Base-by-base conservation (phyloP, 1,284 basidiomycete genomes). In the Ustanciosporium gigantosporum region DNA sequence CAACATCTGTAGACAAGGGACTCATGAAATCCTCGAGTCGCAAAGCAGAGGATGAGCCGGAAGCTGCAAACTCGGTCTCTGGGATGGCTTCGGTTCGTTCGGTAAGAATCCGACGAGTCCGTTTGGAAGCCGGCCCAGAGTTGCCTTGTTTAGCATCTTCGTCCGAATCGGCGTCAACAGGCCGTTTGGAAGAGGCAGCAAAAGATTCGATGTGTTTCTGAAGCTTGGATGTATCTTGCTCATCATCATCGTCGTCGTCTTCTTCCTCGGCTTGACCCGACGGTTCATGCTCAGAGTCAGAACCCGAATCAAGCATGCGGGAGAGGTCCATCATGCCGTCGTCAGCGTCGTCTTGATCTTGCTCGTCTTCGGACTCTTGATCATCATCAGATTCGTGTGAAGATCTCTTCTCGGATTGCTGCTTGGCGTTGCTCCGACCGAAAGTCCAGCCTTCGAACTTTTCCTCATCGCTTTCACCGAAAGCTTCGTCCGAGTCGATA, bases 51-150 rank as follows among this genome's bases (percentile, higher is more conserved):
- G 55, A 53, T 22, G 55, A 40, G 31, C 56, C 41, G 15, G 42
- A 34, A 8, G 56, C 49, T 23, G 80, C 80, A 21, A 81, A 81
- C 35, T 76, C 69, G 32, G 73, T 86, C 78, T 91, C 89, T 23
- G 82, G 82, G 3, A 88, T 87, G 23, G 84, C 85, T 73, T 89
- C 87, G 2, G 86, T 88, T 32, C 82, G 82, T 68, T 92, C 90
- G 47, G 84, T 81, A 27, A 89, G 73, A 2, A 87, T 74, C 14
- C 86, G 83, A 31, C 86, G 84, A 72, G 88, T 88, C 47, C 83
- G 68, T 48, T 70, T 57, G 34, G 57, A 13, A 11, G 52, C 43
- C 19, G 53, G 48, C 11, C 50, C 42, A 32, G 35, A 41, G 2
- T 53, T 55, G 17, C 42, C 49, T n/a, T n/a, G n/a, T n/a, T n/a